Conservation (phyloP, 2,329 filamentous ascomycete genomes). For the Curvularia verruculosa region DNA sequence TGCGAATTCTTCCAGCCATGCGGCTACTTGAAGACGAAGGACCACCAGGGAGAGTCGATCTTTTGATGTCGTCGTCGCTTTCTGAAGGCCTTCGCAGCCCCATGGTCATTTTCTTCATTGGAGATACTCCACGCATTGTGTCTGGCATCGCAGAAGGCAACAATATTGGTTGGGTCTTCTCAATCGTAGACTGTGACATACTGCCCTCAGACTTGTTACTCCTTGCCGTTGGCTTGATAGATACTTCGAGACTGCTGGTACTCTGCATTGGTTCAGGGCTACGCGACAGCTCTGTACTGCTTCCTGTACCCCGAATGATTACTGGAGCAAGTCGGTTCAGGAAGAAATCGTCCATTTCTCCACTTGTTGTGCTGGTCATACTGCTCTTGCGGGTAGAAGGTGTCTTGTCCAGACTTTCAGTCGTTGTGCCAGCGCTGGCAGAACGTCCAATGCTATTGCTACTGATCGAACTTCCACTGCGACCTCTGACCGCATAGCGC, state of each 20-base stretch:
- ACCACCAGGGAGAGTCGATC: slow-evolving; percentile 40
- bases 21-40: slow-evolving; percentile 22
- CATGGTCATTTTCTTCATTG: slow-evolving; percentile 38
- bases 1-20: slow-evolving; percentile 27
- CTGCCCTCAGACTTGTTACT: slow-evolving; percentile 30
- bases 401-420: slow-evolving; percentile 43
- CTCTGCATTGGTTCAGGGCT: slow-evolving; percentile 48
- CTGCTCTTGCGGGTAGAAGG: slow-evolving; percentile 52
- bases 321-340: slow-evolving; percentile 53
- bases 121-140: slow-evolving; percentile 38
- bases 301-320: slow-evolving; percentile 53
- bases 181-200: slow-evolving; percentile 24
- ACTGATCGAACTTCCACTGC: slow-evolving; percentile 66
- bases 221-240: slow-evolving; percentile 18
- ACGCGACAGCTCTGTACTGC: slow-evolving; percentile 44
- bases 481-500: slow-evolving; percentile 66
- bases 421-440: slow-evolving; percentile 52
- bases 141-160: slow-evolving; percentile 50
- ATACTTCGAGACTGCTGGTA: slow-evolving; percentile 43
- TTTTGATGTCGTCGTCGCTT: slow-evolving; percentile 46
- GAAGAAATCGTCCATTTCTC: slow-evolving; percentile 55
- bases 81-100: slow-evolving; percentile 42
- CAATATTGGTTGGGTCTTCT: slow-evolving; percentile 34
- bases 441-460: slow-evolving; percentile 56
- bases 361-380: slow-evolving; percentile 49